A percentile compares a stretch with the other conserved stretches of the same genome.
These are phyloP conservation scores for Exophiala aquamarina DNA, from an alignment of 2,329 filamentous ascomycete genomes.

Conservation along the genomic window DNA sequence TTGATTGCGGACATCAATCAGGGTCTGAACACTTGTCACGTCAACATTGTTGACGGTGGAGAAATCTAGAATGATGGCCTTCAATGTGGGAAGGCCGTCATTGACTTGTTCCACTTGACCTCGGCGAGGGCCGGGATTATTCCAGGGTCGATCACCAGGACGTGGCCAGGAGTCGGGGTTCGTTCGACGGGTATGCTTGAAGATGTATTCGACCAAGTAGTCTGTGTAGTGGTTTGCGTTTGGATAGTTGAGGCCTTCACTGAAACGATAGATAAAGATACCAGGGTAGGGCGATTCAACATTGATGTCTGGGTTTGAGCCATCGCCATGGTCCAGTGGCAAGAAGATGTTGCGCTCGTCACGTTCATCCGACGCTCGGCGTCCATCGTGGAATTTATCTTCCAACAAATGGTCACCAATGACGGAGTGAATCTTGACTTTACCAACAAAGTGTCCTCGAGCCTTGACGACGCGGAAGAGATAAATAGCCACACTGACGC, in stretches of 20 bases:
- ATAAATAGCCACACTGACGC: conserved; percentile 72
- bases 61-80: conserved; percentile 92
- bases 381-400: conserved; percentile 50
- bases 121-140: conserved; percentile 76
- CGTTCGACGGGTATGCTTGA: conserved; percentile 71
- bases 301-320: conserved; percentile 80
- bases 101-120: conserved; percentile 52
- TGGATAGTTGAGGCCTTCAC: conserved; percentile 93
- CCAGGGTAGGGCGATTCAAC: conserved; percentile 84
- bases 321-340: conserved; percentile 82
- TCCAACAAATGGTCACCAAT: conserved; percentile 72
- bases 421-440: conserved; percentile 80
- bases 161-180: conserved; percentile 65
- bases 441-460: conserved; percentile 78
- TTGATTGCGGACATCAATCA: conserved; percentile 94
- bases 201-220: conserved; percentile 68
- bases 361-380: conserved; percentile 25
- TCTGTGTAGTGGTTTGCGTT: conserved; percentile 90
- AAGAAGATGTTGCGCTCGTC: conserved; percentile 73
- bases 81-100: conserved; percentile 65
- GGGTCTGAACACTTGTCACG: conserved; percentile 84
- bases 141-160: conserved; percentile 86
- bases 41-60: conserved; percentile 92
- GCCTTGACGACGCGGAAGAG: conserved; percentile 82
- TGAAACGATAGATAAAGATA: conserved; percentile 92